Percentiles rank a stretch among this genome's conserved stretches.
Evolutionary conservation across 1,284 basidiomycete species (phyloP).

Genomic region (Garcileccinum viscosum): DNA sequence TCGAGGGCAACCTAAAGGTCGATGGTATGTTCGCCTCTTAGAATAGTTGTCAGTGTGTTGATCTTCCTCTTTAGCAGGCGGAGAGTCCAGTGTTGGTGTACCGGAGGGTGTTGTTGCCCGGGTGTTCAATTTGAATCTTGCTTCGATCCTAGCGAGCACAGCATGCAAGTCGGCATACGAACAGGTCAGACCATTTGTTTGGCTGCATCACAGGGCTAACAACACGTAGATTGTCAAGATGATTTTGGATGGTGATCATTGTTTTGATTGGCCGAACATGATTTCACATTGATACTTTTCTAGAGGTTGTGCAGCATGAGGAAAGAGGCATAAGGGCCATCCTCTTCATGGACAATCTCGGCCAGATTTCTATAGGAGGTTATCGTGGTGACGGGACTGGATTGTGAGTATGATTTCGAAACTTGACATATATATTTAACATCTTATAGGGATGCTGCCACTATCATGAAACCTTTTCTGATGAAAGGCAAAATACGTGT

Average conservation of each 20-base stretch:
- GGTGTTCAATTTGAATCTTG: neutral
- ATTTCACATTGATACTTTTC: neutral
- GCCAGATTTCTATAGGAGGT: neutral
- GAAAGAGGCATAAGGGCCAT: neutral
- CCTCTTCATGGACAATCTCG: neutral
- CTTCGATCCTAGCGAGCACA: neutral
- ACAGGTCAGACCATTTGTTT: neutral
- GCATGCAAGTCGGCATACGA: neutral
- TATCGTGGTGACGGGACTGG: neutral
- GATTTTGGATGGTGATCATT: neutral
- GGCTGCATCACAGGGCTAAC: neutral
- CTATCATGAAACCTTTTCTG: neutral
- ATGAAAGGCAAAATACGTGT: neutral
- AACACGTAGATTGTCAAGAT: neutral
- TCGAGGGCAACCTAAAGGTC: neutral
- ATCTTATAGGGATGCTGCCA: neutral
- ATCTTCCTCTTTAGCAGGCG: neutral
- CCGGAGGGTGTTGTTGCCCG: neutral
- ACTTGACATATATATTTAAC: neutral
- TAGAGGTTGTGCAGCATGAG: neutral
- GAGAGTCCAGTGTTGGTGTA: neutral
- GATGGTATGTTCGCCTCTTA: neutral
- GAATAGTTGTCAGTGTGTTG: neutral
- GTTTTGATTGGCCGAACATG: neutral
- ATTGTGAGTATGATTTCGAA: neutral